Conservation (phyloP, 2,329 filamentous ascomycete genomes). For the Chaetomiaceae sp. region DNA sequence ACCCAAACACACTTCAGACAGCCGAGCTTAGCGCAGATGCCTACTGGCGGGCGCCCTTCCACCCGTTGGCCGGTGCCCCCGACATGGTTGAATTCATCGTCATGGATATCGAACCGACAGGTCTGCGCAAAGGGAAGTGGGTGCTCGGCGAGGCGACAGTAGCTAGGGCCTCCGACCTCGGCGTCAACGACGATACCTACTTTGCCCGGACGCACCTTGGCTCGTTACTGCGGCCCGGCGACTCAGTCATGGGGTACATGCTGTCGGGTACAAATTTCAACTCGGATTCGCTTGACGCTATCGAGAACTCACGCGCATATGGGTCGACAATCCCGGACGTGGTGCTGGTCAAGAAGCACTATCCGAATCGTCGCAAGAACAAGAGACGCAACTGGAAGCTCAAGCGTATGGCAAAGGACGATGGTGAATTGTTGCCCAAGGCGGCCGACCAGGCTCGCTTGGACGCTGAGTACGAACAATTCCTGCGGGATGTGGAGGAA, state of each 20-base stretch:
- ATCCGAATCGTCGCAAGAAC: constrained; percentile 73
- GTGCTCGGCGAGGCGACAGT: constrained; percentile 83
- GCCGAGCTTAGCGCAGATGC: constrained; percentile 76
- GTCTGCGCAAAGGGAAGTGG: constrained; percentile 73
- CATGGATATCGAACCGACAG: constrained; percentile 84
- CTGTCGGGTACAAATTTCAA: constrained; percentile 89
- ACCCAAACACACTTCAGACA: constrained; percentile 86
- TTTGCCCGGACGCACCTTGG: constrained; percentile 89
- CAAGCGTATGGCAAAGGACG: constrained; percentile 87
- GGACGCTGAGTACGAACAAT: constrained; percentile 94
- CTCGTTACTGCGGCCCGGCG: constrained; percentile 76
- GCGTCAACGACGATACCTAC: constrained; percentile 80
- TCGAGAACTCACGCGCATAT: constrained; percentile 75
- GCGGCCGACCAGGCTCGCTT: constrained; percentile 83
- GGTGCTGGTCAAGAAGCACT: constrained; percentile 94
- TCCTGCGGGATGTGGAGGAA: constrained; percentile 94
- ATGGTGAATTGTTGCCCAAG: constrained; percentile 79
- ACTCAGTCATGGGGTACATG: constrained; percentile 93
- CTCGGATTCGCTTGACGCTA: constrained; percentile 75
- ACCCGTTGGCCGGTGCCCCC: constrained; percentile 73
- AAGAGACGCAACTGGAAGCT: constrained; percentile 87
- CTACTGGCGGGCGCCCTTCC: constrained; percentile 90
- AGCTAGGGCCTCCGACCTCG: constrained; percentile 80
- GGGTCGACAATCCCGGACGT: constrained; percentile 82
- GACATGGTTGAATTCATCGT: constrained; percentile 90